A percentile compares a stretch with the other conserved stretches of the same genome.
These are phyloP conservation scores for Venturia nashicola DNA, from an alignment of 2,329 filamentous ascomycete genomes.

Conservation along the genomic window DNA sequence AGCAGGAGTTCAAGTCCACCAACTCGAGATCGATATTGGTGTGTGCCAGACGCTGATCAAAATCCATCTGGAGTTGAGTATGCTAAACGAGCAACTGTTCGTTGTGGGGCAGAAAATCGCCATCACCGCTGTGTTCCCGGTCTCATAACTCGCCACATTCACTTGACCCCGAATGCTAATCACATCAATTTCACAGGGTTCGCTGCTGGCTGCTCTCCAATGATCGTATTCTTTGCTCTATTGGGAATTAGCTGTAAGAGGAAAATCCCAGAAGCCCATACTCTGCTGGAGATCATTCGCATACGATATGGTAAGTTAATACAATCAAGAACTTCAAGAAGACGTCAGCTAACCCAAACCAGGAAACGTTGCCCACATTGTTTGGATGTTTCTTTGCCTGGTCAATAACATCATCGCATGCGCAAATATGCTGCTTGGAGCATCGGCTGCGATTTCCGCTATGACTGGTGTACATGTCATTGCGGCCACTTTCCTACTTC, in stretches of 20 bases:
- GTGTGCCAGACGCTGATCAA: too few relatives aligned
- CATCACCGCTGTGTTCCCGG: too few relatives aligned
- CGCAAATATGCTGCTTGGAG: constrained; percentile 40
- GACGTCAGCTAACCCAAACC: constrained; percentile 27
- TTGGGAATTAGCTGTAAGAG: constrained; percentile 40
- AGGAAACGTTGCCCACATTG: constrained; percentile 32
- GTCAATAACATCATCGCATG: constrained; percentile 43
- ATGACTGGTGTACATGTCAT: constrained; percentile 38
- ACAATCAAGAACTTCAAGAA: constrained; percentile 13
- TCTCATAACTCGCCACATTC: too few relatives aligned
- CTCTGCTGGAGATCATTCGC: constrained; percentile 40
- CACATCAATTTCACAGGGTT: constrained; percentile 22
- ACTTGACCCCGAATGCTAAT: too few relatives aligned
- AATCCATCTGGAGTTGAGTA: too few relatives aligned
- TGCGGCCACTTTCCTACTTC: constrained; percentile 35
- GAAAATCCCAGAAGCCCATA: constrained; percentile 42
- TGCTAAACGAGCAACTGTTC: too few relatives aligned
- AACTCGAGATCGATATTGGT: too few relatives aligned
- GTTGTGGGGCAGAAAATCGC: too few relatives aligned
- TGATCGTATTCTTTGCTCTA: constrained; percentile 44
- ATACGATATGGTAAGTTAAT: constrained; percentile 36
- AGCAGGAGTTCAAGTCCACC: too few relatives aligned
- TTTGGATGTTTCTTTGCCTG: constrained; percentile 40
- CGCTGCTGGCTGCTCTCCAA: constrained; percentile 41
- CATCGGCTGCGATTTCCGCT: constrained; percentile 29